Conservation (phyloP, 1,284 basidiomycete species). For the Xerocomus subilludens region DNA sequence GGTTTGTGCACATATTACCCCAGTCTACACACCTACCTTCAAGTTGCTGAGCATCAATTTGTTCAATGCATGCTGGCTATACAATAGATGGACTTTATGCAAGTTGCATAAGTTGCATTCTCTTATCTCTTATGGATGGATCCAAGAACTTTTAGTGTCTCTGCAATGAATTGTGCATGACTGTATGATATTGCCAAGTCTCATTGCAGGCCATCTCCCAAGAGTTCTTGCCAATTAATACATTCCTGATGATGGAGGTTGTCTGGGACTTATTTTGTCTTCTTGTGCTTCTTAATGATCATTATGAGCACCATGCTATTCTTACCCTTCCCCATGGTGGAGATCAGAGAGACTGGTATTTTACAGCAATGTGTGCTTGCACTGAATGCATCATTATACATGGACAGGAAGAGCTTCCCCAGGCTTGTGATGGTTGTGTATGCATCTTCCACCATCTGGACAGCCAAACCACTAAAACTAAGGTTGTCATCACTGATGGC, state of each 20-base stretch:
- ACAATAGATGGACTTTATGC: too few species aligned
- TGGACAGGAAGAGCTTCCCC: background rate
- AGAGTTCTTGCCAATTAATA: background rate
- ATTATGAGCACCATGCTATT: too few species aligned
- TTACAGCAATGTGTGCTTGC: background rate
- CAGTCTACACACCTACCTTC: too few species aligned
- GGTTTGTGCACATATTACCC: too few species aligned
- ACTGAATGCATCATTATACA: background rate
- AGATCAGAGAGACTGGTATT: background rate
- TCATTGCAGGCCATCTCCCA: too few species aligned
- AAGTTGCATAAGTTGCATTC: too few species aligned
- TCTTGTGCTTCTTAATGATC: background rate
- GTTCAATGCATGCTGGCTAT: too few species aligned
- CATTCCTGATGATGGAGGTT: background rate
- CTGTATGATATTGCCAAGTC: background rate
- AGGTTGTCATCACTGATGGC: conserved; percentile 16
- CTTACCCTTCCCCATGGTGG: background rate
- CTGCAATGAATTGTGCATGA: background rate
- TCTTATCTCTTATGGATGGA: too few species aligned
- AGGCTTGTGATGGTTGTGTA: background rate
- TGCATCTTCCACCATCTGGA: background rate
- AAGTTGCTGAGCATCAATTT: too few species aligned
- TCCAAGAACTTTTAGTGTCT: too few species aligned
- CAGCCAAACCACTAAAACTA: background rate
- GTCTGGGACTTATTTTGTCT: background rate